phyloP scores from a whole-genome alignment of 352 stramenopile genomes.

The Aphanomyces invadans region DNA sequence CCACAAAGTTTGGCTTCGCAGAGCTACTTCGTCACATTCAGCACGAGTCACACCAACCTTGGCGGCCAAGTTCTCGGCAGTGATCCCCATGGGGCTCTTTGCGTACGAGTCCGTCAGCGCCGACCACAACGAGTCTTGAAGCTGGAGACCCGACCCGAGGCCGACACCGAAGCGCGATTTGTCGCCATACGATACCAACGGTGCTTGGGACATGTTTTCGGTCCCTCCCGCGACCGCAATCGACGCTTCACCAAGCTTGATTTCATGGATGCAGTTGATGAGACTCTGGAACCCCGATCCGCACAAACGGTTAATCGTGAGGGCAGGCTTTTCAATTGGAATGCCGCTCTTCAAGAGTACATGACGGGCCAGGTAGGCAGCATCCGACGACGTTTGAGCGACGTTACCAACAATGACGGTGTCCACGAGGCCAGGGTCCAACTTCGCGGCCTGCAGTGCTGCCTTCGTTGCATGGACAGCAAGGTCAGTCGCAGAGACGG shows the following conservation, averaged over 20 bases:
- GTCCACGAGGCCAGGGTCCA: slow-evolving; percentile 89
- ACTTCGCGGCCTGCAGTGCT: slow-evolving; percentile 54
- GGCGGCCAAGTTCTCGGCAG: slow-evolving; percentile 96
- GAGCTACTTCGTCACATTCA: slow-evolving; percentile 92
- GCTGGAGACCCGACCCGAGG: slow-evolving; percentile 87
- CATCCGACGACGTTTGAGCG: slow-evolving; percentile 89
- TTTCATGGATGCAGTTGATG: slow-evolving; percentile 86
- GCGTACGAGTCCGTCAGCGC: slow-evolving; percentile 94
- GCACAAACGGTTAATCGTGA: slow-evolving; percentile 98
- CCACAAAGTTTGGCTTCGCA: slow-evolving; percentile 92
- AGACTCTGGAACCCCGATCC: slow-evolving; percentile 96
- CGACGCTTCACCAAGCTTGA: slow-evolving; percentile 83
- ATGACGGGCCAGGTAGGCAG: slow-evolving; percentile 92
- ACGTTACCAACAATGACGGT: slow-evolving; percentile 95
- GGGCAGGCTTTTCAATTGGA: slow-evolving; percentile 81
- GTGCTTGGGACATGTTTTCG: slow-evolving; percentile 96
- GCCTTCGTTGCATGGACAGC: slow-evolving; percentile 81
- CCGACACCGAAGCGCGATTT: slow-evolving; percentile 89
- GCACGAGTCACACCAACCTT: slow-evolving; percentile 91
- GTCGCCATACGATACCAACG: slow-evolving; percentile 88
- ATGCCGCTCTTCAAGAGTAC: slow-evolving; percentile 89
- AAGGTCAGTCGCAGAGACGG: slow-evolving; percentile 87
- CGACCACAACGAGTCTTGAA: slow-evolving; percentile 95
- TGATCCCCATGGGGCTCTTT: slow-evolving; percentile 96
- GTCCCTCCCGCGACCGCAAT: slow-evolving; percentile 87